phyloP scores from a whole-genome alignment of 192 early-diverging fungal species.

The Fimicolochytrium jonesii region DNA sequence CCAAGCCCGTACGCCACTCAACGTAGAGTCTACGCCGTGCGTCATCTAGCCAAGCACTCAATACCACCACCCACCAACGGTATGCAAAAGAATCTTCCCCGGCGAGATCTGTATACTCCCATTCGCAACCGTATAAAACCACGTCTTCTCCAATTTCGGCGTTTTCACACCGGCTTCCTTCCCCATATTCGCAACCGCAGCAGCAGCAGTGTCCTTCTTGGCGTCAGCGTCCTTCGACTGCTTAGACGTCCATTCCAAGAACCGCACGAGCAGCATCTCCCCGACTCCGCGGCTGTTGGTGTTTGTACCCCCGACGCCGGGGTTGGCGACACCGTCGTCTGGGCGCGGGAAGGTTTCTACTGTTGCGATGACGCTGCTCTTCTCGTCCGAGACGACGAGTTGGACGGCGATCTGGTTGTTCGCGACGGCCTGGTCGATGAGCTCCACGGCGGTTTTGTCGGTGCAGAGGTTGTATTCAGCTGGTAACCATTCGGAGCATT shows the following conservation, averaged over 20 bases:
- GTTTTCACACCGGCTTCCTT: neutral
- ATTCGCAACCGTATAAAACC: slow-evolving; percentile 24
- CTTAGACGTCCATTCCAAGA: slow-evolving; percentile 19
- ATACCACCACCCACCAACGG: slow-evolving; percentile 26
- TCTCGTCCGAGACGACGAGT: neutral
- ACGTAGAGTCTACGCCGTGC: too few species aligned
- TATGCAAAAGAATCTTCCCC: slow-evolving; percentile 25
- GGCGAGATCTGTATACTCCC: slow-evolving; percentile 26
- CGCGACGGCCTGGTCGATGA: neutral
- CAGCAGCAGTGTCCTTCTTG: too few species aligned
- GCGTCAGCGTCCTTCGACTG: neutral
- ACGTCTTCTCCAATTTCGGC: slow-evolving; percentile 24
- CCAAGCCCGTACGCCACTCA: too few species aligned
- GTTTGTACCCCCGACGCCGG: neutral
- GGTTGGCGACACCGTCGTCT: slow-evolving; percentile 16
- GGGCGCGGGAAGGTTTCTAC: neutral
- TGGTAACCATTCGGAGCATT: slow-evolving; percentile 16
- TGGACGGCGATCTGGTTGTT: slow-evolving; percentile 12
- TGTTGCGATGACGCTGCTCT: neutral
- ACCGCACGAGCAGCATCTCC: slow-evolving; percentile 19
- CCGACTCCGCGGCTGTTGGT: slow-evolving; percentile 13
- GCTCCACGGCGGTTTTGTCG: neutral
- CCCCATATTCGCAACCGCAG: too few species aligned
- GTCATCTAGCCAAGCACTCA: too few species aligned
- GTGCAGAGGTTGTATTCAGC: slow-evolving; percentile 18